A percentile compares a stretch with the other conserved stretches of the same genome.
Evolutionary conservation across 2,329 filamentous ascomycete species (phyloP).

Genomic region (Aspergillus spinulosporus): DNA sequence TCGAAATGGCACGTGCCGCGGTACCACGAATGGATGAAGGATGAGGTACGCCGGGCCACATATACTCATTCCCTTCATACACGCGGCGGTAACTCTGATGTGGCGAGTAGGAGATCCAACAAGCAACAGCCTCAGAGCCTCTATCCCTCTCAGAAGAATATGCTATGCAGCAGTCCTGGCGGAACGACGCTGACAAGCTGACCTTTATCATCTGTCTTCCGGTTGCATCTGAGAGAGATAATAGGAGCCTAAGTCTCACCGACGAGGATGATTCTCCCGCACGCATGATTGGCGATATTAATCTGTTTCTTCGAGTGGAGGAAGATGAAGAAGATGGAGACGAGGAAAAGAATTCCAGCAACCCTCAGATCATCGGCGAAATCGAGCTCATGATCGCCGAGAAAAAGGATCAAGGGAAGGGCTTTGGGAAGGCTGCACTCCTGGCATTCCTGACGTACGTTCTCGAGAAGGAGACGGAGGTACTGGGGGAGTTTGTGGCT

Average conservation of each 20-base stretch:
- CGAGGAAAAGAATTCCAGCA: conserved; percentile 19
- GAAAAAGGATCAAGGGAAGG: conserved; percentile 57
- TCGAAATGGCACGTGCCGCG: conserved; percentile 74
- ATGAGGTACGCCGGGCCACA: conserved; percentile 53
- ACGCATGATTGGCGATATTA: conserved; percentile 72
- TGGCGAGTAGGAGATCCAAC: conserved; percentile 62
- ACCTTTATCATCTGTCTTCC: conserved; percentile 82
- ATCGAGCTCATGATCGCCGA: conserved; percentile 84
- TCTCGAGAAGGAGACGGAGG: conserved; percentile 49
- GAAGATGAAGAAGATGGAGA: conserved; percentile 46
- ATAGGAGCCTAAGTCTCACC: not conserved
- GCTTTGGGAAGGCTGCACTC: conserved; percentile 66
- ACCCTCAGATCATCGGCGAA: conserved; percentile 60
- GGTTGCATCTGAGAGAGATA: too few species aligned
- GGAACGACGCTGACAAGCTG: conserved; percentile 76
- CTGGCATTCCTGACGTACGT: conserved; percentile 71
- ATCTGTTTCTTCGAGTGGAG: conserved; percentile 69
- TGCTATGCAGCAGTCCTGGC: conserved; percentile 87
- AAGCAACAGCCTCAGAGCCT: conserved; percentile 83
- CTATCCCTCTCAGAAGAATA: conserved; percentile 80
- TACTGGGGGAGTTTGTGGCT: conserved; percentile 60
- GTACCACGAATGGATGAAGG: conserved; percentile 92
- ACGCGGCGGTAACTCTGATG: too few species aligned
- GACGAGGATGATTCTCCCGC: conserved; percentile 56
- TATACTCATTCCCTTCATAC: not conserved